Percentiles rank a stretch among this genome's conserved stretches.
These are phyloP conservation scores for Rhytidhysteron rufulum DNA, from an alignment of 2,329 filamentous ascomycete species.

Conservation along the genomic window DNA sequence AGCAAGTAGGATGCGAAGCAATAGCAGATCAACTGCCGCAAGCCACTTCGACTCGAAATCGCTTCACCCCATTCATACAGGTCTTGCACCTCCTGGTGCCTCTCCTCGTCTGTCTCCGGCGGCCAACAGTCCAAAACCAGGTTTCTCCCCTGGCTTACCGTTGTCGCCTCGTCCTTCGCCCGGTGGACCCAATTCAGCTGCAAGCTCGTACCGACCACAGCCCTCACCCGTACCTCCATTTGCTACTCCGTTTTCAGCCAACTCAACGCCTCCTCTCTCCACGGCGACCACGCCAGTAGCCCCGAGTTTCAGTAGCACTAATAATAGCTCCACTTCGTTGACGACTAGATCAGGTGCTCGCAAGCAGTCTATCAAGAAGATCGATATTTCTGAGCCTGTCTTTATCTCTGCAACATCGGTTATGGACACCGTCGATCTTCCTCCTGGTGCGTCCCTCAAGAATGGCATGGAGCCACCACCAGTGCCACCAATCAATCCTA, in stretches of 20 bases:
- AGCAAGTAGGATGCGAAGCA: slow-evolving; percentile 27
- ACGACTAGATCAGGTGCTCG: slow-evolving; percentile 32
- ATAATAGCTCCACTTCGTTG: slow-evolving; percentile 22
- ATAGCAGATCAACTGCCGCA: slow-evolving; percentile 30
- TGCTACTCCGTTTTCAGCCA: slow-evolving; percentile 49
- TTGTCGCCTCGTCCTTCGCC: slow-evolving; percentile 36
- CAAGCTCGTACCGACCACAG: slow-evolving; percentile 32
- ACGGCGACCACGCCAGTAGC: slow-evolving; percentile 41
- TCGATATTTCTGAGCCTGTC: slow-evolving; percentile 59
- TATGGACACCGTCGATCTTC: slow-evolving; percentile 56
- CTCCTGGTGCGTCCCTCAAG: slow-evolving; percentile 51
- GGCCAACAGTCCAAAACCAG: slow-evolving; percentile 13
- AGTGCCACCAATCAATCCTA: slow-evolving; percentile 58
- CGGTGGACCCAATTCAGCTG: slow-evolving; percentile 32
- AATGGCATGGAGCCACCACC: slow-evolving; percentile 51
- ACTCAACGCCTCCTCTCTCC: slow-evolving; percentile 52
- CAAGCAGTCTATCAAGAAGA: slow-evolving; percentile 58
- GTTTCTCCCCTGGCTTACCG: slow-evolving; percentile 27
- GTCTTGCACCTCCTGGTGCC: slow-evolving; percentile 13
- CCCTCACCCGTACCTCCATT: slow-evolving; percentile 47
- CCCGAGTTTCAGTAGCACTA: slow-evolving; percentile 28
- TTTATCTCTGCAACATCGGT: slow-evolving; percentile 54
- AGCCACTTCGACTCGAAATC: slow-evolving; percentile 35
- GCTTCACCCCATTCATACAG: slow-evolving; percentile 33
- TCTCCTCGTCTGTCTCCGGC: slow-evolving; percentile 23